Base-by-base conservation (phyloP, 2,329 filamentous ascomycete genomes). In the Coniochaeta sp. region DNA sequence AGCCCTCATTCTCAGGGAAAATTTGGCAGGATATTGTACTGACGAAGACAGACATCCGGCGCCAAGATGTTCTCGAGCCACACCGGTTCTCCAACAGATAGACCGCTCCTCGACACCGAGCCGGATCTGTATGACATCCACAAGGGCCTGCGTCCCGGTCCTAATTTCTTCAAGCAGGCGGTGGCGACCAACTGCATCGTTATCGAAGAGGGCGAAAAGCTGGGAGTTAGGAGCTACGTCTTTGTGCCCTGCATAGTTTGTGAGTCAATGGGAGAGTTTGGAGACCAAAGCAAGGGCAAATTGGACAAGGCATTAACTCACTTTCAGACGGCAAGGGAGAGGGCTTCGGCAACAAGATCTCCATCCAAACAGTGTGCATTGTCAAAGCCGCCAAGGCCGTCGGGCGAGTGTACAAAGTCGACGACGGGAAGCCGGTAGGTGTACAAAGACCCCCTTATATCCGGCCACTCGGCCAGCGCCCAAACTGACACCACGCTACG, bases 171-270 rank as follows among this genome's bases (percentile, higher is more conserved):
- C 26, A 6, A 42, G 20, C 4, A 75, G 71, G 69, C 69, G 3
- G 53, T 73, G 2, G 54, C 62, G 0, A 65, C 70, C 7, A 78
- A 78, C 52, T 67, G 63, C 32, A 60, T 53, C 0, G 63, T 78
- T 8, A 71, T 77, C 31, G 73, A 77, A 16, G 61, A 65, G 6
- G 67, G 68, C 6, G 70, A 74, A 20, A 57, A 57, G 10, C 53
- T 67, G 13, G 73, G 72, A 0, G 73, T 80, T 3, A 65, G 64
- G 27, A 72, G 68, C 52, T 80, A 80, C 55, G 70, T 80, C n/a
- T 79, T 80, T 58, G 64, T 63, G 0, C 77, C 77, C 1, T 80
- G 77, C 56, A 72, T 80, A 26, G 77, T 81, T 13, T 79, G 68
- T 68, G 57, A 57, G 64, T 24, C 14, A n/a, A 10, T 16, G 4